These are phyloP conservation scores for Penicillium sp. DNA, from an alignment of 2,329 filamentous ascomycete genomes.

Conservation along the genomic window DNA sequence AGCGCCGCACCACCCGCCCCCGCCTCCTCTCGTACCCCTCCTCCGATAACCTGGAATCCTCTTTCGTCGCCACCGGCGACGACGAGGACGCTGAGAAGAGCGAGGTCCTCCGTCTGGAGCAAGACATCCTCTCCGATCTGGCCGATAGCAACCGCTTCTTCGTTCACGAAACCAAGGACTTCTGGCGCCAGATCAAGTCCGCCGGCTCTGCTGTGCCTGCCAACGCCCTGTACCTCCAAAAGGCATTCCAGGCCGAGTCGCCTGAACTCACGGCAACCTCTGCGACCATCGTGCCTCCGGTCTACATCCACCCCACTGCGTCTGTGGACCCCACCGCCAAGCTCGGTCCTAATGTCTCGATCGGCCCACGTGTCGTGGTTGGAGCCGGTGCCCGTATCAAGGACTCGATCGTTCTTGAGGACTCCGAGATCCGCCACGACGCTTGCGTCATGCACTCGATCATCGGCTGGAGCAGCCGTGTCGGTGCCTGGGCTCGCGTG, in stretches of 20 bases:
- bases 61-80: slow-evolving; percentile 58
- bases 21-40: slow-evolving; percentile 93
- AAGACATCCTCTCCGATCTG: slow-evolving; percentile 93
- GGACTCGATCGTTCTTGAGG: slow-evolving; percentile 93
- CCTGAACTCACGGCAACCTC: slow-evolving; percentile 80
- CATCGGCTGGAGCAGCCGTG: slow-evolving; percentile 92
- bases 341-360: slow-evolving; percentile 93
- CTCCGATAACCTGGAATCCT: slow-evolving; percentile 82
- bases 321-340: slow-evolving; percentile 92
- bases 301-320: slow-evolving; percentile 92
- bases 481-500: slow-evolving; percentile 97
- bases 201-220: slow-evolving; percentile 95
- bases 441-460: slow-evolving; percentile 94
- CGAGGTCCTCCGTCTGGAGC: slow-evolving; percentile 89
- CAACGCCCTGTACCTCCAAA: slow-evolving; percentile 93
- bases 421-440: slow-evolving; percentile 94
- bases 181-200: slow-evolving; percentile 99
- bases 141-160: slow-evolving; percentile 98
- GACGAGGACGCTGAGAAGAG: slow-evolving; percentile 75
- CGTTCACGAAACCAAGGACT: slow-evolving; percentile 97
- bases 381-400: slow-evolving; percentile 89
- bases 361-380: slow-evolving; percentile 82
- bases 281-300: slow-evolving; percentile 83
- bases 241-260: slow-evolving; percentile 81
- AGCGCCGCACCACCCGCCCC: slow-evolving; percentile 87